phyloP scores from a whole-genome alignment of 371 early-diverging fungal species.

The Mucor plumbeus region DNA sequence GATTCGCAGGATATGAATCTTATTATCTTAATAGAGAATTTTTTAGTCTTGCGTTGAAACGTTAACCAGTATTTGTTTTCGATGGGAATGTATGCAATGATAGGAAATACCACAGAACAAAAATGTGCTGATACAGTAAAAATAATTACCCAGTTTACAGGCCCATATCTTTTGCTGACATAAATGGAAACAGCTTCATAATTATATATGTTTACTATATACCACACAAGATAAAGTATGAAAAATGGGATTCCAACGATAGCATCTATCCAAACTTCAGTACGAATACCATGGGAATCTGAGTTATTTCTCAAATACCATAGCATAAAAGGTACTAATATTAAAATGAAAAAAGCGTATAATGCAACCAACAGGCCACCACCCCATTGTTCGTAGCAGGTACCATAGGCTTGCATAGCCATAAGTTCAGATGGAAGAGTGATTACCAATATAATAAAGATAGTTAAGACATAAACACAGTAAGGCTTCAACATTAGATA shows the following conservation, averaged over 20 bases:
- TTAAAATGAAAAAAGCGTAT: conserved; percentile 28
- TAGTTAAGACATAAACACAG: conserved; percentile 19
- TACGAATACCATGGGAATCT: conserved; percentile 47
- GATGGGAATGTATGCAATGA: conserved; percentile 16
- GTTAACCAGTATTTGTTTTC: background rate
- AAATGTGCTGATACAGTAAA: conserved; percentile 30
- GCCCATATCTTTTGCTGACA: background rate
- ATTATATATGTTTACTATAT: background rate
- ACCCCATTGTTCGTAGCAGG: conserved; percentile 30
- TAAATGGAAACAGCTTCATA: background rate
- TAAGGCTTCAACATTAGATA: conserved; percentile 8
- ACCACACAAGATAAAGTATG: conserved; percentile 36
- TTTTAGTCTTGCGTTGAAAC: background rate
- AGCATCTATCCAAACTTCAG: conserved; percentile 38
- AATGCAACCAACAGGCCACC: conserved; percentile 16
- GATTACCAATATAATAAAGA: conserved; percentile 21
- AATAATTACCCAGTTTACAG: conserved; percentile 34
- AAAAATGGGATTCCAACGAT: conserved; percentile 32
- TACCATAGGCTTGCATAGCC: background rate
- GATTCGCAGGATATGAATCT: background rate
- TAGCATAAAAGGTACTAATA: conserved; percentile 32
- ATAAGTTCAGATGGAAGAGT: conserved; percentile 22
- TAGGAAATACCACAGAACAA: conserved; percentile 35
- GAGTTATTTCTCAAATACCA: conserved; percentile 27
- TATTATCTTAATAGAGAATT: background rate